Evolutionary conservation across 768 basidiomycete genomes (phyloP).

Genomic region (Phylloporus sp.): DNA sequence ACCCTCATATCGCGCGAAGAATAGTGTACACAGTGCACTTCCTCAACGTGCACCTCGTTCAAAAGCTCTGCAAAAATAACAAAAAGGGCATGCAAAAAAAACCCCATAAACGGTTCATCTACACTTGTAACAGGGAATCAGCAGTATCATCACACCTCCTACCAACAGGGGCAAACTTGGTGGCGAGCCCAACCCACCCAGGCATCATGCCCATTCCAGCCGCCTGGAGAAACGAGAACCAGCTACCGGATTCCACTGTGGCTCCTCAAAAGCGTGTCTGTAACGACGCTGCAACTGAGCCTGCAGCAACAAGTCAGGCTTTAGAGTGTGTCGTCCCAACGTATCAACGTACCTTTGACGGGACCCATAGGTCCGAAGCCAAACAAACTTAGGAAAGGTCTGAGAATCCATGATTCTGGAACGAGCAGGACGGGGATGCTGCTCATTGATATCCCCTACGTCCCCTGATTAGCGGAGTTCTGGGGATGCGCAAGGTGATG

Average conservation of each 20-base stretch:
- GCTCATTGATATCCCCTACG: constrained; percentile 12
- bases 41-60: too few species aligned
- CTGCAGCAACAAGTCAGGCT: not conserved
- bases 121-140: not conserved
- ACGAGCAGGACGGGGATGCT: constrained; percentile 7
- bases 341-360: constrained; percentile 4
- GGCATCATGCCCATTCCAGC: constrained; percentile 12
- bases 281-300: constrained; percentile 11
- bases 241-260: constrained; percentile 1
- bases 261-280: constrained; percentile 7
- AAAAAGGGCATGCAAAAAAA: not conserved
- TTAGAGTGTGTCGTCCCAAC: rapidly evolving
- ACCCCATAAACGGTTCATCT: not conserved
- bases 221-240: constrained; percentile 14
- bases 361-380: constrained; percentile 17
- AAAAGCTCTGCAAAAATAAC: too few species aligned
- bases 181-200: not conserved
- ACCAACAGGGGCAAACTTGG: not conserved
- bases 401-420: constrained; percentile 13
- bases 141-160: not conserved
- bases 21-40: too few species aligned
- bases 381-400: constrained; percentile 7
- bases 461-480: not conserved
- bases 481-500: not conserved
- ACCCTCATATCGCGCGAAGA: too few species aligned